These are phyloP conservation scores for Eutrema salsugineum DNA, from an alignment of 441 rosid genomes.

Conservation along the genomic window DNA sequence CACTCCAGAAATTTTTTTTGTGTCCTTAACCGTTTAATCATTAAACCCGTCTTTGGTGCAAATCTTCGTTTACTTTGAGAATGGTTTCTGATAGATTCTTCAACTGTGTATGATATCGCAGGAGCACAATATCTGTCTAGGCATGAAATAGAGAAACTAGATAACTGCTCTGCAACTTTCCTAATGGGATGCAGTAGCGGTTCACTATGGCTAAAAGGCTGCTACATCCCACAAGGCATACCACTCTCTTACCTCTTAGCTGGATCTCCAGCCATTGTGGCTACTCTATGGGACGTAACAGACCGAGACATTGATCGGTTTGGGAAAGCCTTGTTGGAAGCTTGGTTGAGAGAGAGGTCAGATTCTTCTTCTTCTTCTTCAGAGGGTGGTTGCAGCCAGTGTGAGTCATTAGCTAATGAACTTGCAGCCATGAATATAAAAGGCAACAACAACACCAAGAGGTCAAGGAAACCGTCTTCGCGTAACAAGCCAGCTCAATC, in stretches of 20 bases:
- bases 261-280: conserved; percentile 81
- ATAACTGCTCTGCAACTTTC: conserved; percentile 76
- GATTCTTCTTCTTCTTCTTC: conserved; percentile 25
- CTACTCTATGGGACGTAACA: conserved; percentile 96
- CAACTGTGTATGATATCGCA: conserved; percentile 39
- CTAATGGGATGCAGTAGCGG: conserved; percentile 63
- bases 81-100: neutral
- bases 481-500: conserved; percentile 39
- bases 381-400: conserved; percentile 38
- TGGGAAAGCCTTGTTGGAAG: conserved; percentile 76
- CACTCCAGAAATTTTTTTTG: neutral
- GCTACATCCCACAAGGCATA: conserved; percentile 77
- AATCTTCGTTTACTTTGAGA: neutral
- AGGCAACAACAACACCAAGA: conserved; percentile 35
- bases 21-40: neutral
- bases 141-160: conserved; percentile 67
- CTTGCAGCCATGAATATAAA: conserved; percentile 55
- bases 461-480: conserved; percentile 40
- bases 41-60: neutral
- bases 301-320: conserved; percentile 94
- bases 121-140: conserved; percentile 78
- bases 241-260: conserved; percentile 75
- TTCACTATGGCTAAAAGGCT: conserved; percentile 63
- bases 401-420: conserved; percentile 53
- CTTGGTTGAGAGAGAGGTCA: conserved; percentile 76